phyloP scores from a whole-genome alignment of 192 early-diverging fungal species.

The Chytriomyces confervae region DNA sequence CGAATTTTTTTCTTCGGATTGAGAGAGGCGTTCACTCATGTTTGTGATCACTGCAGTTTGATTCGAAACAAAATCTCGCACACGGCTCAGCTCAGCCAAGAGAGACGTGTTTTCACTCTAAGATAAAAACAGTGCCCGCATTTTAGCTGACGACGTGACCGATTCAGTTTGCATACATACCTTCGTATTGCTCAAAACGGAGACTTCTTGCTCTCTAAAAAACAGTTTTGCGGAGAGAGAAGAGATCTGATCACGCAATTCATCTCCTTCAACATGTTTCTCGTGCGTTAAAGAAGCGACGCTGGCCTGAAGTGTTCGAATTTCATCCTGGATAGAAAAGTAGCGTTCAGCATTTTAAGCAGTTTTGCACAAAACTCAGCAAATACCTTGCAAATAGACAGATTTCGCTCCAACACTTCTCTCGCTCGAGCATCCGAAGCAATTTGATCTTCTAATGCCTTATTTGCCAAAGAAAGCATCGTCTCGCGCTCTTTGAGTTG shows the following conservation, averaged over 20 bases:
- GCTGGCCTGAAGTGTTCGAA: not conserved
- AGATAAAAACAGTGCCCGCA: too few species aligned
- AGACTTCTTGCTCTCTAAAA: too few species aligned
- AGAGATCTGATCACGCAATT: too few species aligned
- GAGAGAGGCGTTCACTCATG: not conserved
- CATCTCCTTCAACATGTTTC: too few species aligned
- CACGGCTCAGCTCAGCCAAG: too few species aligned
- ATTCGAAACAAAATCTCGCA: not conserved
- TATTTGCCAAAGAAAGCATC: constrained; percentile 22
- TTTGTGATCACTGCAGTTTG: not conserved
- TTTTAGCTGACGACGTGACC: too few species aligned
- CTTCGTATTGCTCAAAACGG: too few species aligned
- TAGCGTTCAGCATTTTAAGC: not conserved
- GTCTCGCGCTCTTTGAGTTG: not conserved
- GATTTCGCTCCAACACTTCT: not conserved
- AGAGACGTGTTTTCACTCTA: too few species aligned
- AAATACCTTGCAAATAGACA: not conserved
- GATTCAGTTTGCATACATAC: too few species aligned
- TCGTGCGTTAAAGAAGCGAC: not conserved
- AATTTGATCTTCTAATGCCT: constrained; percentile 22
- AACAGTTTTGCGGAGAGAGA: too few species aligned
- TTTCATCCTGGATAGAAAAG: not conserved
- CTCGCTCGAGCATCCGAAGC: not conserved
- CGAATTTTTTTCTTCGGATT: not conserved
- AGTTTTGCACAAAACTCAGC: not conserved